A percentile compares a stretch with the other conserved stretches of the same genome.
Evolutionary conservation across 164 flowering plant species (phyloP).

Genomic region (Annona squamosa): DNA sequence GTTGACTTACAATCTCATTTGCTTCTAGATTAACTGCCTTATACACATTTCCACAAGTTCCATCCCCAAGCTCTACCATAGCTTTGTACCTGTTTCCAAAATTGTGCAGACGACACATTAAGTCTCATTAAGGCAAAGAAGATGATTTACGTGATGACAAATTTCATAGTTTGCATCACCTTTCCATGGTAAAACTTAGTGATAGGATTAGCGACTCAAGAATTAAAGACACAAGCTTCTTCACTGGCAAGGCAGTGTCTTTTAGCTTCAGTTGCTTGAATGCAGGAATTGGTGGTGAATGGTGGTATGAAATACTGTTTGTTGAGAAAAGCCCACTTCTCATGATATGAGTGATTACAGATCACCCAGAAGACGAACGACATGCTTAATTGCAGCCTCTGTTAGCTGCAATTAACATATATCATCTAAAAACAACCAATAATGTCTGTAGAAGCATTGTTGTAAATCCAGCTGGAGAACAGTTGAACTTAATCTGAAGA

Average conservation of each 20-base stretch:
- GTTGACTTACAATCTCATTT: conserved; percentile 56
- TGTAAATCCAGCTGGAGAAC: conserved; percentile 13
- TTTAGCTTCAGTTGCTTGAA: conserved; percentile 32
- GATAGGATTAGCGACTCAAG: conserved; percentile 29
- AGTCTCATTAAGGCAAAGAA: not conserved
- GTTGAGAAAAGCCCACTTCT: conserved; percentile 32
- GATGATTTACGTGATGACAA: not conserved
- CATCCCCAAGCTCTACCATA: conserved; percentile 84
- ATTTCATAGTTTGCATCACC: conserved; percentile 25
- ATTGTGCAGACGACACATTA: not conserved
- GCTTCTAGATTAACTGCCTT: conserved; percentile 62
- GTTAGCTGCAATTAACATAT: conserved; percentile 43
- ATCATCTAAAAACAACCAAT: conserved; percentile 36
- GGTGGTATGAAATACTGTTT: conserved; percentile 29
- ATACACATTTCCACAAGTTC: conserved; percentile 85
- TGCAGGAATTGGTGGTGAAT: conserved; percentile 22
- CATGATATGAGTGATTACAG: conserved; percentile 40
- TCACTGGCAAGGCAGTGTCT: conserved; percentile 37
- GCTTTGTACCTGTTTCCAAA: conserved; percentile 46
- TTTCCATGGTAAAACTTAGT: conserved; percentile 48
- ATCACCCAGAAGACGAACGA: conserved; percentile 38
- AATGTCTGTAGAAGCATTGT: conserved; percentile 14
- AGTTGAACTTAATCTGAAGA: conserved; percentile 11
- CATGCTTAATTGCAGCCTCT: conserved; percentile 64
- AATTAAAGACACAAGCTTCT: conserved; percentile 37